These are phyloP conservation scores for Haplographium delicatum DNA, from an alignment of 495 filamentous ascomycete genomes.

Conservation along the genomic window DNA sequence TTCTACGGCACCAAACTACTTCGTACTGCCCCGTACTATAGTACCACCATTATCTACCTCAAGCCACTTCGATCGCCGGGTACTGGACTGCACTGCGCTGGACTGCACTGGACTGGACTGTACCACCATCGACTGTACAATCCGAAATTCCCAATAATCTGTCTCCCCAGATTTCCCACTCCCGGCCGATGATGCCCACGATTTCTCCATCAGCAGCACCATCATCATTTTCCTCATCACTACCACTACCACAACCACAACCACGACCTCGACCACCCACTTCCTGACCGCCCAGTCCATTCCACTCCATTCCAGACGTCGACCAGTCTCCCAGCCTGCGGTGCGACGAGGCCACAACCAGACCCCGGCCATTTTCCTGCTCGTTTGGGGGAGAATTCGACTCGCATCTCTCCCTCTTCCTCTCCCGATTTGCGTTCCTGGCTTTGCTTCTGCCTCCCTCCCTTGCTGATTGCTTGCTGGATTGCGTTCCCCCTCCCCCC, in stretches of 20 bases:
- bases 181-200: neutral
- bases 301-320: neutral
- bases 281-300: neutral
- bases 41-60: too few species aligned
- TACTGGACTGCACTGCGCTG: neutral
- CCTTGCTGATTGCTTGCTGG: slow-evolving; percentile 4
- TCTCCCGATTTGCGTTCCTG: slow-evolving; percentile 20
- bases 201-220: too few species aligned
- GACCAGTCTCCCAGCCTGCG: neutral
- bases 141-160: neutral
- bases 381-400: neutral
- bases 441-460: neutral
- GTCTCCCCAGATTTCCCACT: neutral
- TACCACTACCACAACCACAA: neutral
- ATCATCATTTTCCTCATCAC: neutral
- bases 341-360: neutral
- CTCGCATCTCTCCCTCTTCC: slow-evolving; percentile 6
- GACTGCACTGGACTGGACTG: neutral
- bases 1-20: too few species aligned
- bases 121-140: too few species aligned
- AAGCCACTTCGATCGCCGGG: too few species aligned
- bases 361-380: neutral
- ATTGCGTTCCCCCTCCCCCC: neutral
- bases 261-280: neutral
- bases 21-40: too few species aligned